Conservation (phyloP, 129 eudicot genomes). For the Flaveria trinervia region DNA sequence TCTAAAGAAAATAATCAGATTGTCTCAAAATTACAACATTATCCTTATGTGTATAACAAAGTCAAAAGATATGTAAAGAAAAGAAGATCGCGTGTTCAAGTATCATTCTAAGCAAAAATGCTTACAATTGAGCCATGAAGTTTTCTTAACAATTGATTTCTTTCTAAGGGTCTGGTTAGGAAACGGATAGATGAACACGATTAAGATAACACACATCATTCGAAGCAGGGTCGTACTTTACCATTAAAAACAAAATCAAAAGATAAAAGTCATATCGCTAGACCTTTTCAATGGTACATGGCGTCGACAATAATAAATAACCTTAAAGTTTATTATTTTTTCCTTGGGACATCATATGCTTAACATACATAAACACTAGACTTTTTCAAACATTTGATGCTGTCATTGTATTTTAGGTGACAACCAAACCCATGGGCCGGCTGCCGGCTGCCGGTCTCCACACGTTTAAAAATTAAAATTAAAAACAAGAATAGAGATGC, state of each 20-base stretch:
- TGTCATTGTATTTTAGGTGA: conserved; percentile 33
- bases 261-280: background rate
- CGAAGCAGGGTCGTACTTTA: too few relatives aligned
- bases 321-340: background rate
- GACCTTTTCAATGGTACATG: background rate
- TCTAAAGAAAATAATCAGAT: too few relatives aligned
- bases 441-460: conserved; percentile 34
- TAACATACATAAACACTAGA: background rate
- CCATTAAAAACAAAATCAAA: background rate
- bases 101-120: too few relatives aligned
- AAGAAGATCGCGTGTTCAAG: too few relatives aligned
- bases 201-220: too few relatives aligned
- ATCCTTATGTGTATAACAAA: background rate
- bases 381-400: conserved; percentile 18
- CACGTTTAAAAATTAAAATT: conserved; percentile 7
- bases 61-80: background rate
- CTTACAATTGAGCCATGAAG: too few relatives aligned
- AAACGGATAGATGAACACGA: too few relatives aligned
- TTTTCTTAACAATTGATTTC: too few relatives aligned
- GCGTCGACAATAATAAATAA: background rate
- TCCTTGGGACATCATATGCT: background rate
- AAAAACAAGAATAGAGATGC: background rate
- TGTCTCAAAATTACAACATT: background rate
- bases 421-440: conserved; percentile 33
- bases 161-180: too few relatives aligned